phyloP scores from a whole-genome alignment of 768 basidiomycete species.

The Boletus vermiculosoides region DNA sequence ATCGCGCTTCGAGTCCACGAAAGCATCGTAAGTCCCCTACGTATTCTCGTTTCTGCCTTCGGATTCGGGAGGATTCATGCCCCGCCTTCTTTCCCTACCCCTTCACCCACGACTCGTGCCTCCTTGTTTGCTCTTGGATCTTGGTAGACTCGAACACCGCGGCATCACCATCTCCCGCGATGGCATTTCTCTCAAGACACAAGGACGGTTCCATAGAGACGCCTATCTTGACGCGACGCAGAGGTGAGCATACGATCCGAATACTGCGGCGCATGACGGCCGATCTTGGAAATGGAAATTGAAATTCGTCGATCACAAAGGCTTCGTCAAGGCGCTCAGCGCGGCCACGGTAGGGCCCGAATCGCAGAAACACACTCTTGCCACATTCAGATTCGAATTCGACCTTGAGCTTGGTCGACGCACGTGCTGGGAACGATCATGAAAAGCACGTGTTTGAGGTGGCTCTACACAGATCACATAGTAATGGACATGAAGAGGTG shows the following conservation, averaged over 20 bases:
- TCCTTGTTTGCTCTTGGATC: no score
- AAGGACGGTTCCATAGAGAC: constrained; percentile 55
- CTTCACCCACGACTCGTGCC: no score
- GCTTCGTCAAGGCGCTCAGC: constrained; percentile 51
- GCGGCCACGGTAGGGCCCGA: constrained; percentile 40
- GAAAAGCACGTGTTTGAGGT: constrained; percentile 1
- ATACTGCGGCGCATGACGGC: not conserved
- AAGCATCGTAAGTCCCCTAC: constrained; percentile 48
- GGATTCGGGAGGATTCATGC: not conserved
- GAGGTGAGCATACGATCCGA: constrained; percentile 39
- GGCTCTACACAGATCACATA: constrained; percentile 5
- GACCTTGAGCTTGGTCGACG: not conserved
- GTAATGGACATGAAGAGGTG: not conserved
- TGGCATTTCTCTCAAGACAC: constrained; percentile 67
- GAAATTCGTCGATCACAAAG: constrained; percentile 25
- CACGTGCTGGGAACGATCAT: not conserved
- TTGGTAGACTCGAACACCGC: constrained; percentile 41
- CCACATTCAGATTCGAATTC: not conserved
- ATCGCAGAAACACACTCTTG: constrained; percentile 12
- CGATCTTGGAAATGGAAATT: not conserved
- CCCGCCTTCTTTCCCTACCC: no score
- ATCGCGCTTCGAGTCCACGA: constrained; percentile 46
- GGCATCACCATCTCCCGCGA: constrained; percentile 56
- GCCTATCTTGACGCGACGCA: constrained; percentile 74
- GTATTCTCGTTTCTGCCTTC: not conserved